Evolutionary conservation across 306 rosid species (phyloP).

Genomic region (Vicia faba): DNA sequence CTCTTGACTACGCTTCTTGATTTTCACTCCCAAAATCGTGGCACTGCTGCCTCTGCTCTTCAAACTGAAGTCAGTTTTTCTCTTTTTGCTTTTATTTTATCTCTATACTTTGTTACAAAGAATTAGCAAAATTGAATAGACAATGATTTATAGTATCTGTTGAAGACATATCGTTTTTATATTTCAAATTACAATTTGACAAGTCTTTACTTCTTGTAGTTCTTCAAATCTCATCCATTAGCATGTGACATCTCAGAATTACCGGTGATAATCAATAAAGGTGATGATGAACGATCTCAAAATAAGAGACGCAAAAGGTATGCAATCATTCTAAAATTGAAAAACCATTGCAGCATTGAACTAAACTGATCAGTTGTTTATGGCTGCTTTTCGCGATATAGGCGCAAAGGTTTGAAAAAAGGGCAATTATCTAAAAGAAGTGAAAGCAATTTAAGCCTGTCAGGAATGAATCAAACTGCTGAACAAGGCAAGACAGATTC

Average conservation of each 20-base stretch:
- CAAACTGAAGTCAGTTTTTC: constrained; percentile 38
- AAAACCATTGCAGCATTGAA: not conserved
- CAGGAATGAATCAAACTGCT: constrained; percentile 34
- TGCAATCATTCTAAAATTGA: not conserved
- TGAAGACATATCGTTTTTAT: too few relatives aligned
- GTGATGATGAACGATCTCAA: constrained; percentile 40
- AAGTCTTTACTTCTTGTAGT: constrained; percentile 32
- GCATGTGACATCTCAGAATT: constrained; percentile 39
- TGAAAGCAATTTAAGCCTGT: constrained; percentile 24
- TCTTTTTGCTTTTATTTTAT: constrained; percentile 5
- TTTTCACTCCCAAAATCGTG: constrained; percentile 40
- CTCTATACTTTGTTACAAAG: not conserved
- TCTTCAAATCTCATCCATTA: constrained; percentile 45
- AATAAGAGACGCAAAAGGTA: constrained; percentile 44
- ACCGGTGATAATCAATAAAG: constrained; percentile 38
- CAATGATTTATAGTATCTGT: too few relatives aligned
- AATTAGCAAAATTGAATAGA: not conserved
- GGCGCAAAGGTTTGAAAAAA: constrained; percentile 46
- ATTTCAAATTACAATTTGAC: not conserved
- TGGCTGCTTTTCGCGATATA: constrained; percentile 41
- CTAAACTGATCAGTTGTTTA: constrained; percentile 7
- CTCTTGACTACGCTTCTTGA: constrained; percentile 46
- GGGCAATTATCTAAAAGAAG: constrained; percentile 42
- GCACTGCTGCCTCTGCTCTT: constrained; percentile 48
- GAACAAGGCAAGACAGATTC: constrained; percentile 35